phyloP scores from a whole-genome alignment of 495 filamentous ascomycete genomes.

The Hypoxylon perforatum region DNA sequence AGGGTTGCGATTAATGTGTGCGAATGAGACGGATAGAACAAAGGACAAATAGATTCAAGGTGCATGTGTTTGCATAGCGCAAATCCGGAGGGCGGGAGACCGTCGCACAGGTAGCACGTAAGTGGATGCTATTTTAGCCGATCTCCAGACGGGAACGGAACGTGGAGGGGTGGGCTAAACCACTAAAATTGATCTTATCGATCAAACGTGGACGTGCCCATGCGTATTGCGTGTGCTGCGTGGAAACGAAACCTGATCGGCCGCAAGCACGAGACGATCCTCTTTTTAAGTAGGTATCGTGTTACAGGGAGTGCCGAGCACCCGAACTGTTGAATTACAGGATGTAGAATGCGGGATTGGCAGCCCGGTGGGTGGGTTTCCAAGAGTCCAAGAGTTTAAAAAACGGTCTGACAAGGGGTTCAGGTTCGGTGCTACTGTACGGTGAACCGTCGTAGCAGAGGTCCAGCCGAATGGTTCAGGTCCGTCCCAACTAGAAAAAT shows the following conservation, averaged over 20 bases:
- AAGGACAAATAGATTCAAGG: conserved; percentile 4
- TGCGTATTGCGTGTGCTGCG: not conserved
- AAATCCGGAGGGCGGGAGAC: conserved; percentile 24
- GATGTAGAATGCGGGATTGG: conserved; percentile 13
- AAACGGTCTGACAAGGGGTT: too few species aligned
- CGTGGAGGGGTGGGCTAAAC: conserved; percentile 31
- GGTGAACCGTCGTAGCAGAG: too few species aligned
- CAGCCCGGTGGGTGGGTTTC: not conserved
- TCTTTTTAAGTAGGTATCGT: conserved; percentile 19
- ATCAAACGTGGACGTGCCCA: not conserved
- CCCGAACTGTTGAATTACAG: conserved; percentile 26
- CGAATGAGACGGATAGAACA: not conserved
- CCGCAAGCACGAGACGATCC: conserved; percentile 12
- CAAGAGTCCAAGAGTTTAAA: too few species aligned
- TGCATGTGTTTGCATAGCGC: not conserved
- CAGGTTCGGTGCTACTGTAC: too few species aligned
- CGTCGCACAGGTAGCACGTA: conserved; percentile 1
- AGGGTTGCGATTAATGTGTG: not conserved
- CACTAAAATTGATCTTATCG: not conserved
- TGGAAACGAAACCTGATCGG: conserved; percentile 8
- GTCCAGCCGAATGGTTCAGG: too few species aligned
- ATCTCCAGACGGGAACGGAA: conserved; percentile 37
- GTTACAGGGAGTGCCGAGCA: conserved; percentile 23
- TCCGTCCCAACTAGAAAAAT: too few species aligned
- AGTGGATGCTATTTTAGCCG: conserved; percentile 40